A percentile compares a stretch with the other conserved stretches of the same genome.
phyloP scores from a whole-genome alignment of 192 early-diverging fungal genomes.

The Linnemannia hyalina region DNA sequence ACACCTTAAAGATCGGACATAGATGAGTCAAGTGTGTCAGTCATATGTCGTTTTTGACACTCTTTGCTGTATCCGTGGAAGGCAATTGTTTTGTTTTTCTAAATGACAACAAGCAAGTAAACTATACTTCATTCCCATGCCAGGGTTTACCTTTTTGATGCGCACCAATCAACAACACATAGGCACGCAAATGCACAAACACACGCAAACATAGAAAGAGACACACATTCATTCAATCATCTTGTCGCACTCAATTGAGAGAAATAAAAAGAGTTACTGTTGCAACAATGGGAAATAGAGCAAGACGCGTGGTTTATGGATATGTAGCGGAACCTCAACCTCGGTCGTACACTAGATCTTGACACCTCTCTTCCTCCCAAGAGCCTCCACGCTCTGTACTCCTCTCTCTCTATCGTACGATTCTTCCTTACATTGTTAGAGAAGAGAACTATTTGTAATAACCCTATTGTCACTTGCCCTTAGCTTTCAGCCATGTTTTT shows the following conservation, averaged over 20 bases:
- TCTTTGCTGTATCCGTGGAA: not conserved
- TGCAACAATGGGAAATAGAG: too few relatives aligned
- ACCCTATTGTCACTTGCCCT: not conserved
- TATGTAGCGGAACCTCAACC: too few relatives aligned
- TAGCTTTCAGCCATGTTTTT: not conserved
- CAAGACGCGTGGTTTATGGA: too few relatives aligned
- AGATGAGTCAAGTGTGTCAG: conserved; percentile 4
- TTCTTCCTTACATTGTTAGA: not conserved
- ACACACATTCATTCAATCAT: too few relatives aligned
- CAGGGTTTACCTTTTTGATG: not conserved
- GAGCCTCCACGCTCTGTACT: too few relatives aligned
- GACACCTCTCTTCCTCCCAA: too few relatives aligned
- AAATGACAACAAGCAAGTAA: not conserved
- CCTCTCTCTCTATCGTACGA: too few relatives aligned
- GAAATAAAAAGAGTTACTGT: too few relatives aligned
- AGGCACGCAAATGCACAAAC: not conserved
- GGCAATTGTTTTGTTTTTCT: not conserved
- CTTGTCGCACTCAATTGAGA: too few relatives aligned
- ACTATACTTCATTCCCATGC: not conserved
- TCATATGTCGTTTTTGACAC: not conserved
- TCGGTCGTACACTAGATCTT: too few relatives aligned
- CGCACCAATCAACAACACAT: not conserved
- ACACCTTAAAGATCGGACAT: not conserved
- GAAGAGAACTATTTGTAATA: not conserved
- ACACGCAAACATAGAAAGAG: not conserved